Percentiles rank a stretch among this genome's conserved stretches.
Conservation (phyloP, 768 basidiomycete genomes). For the Lyophyllum shimeji region DNA sequence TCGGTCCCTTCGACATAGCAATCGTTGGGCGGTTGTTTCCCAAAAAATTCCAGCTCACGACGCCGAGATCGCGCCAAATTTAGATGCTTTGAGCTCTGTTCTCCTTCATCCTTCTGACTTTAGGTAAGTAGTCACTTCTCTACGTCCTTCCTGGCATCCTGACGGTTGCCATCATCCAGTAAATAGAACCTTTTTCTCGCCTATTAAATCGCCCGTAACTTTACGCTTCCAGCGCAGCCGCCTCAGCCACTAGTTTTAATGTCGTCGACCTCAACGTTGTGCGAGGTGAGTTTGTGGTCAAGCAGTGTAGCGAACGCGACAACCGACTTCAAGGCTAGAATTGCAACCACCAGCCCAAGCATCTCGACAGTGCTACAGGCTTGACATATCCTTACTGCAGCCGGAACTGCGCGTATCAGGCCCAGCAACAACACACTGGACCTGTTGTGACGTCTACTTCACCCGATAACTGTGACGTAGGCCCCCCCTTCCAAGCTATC, state of each 20-base stretch:
- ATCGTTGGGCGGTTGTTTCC: too few species aligned
- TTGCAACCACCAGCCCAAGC: conserved; percentile 56
- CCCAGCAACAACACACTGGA: conserved; percentile 18
- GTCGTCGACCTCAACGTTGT: conserved; percentile 33
- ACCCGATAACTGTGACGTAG: too few species aligned
- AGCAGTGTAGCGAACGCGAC: background rate
- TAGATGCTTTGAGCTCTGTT: too few species aligned
- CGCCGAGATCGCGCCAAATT: too few species aligned
- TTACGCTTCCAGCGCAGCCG: background rate
- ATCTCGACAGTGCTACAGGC: conserved; percentile 47
- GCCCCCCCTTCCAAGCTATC: too few species aligned
- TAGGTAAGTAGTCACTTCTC: too few species aligned
- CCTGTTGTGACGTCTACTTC: too few species aligned
- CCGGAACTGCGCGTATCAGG: conserved; percentile 54
- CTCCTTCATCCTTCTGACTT: too few species aligned
- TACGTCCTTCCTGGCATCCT: too few species aligned
- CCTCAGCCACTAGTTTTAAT: background rate
- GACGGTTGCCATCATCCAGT: too few species aligned
- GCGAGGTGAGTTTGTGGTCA: conserved; percentile 41
- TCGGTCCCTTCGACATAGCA: too few species aligned
- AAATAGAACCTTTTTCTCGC: background rate
- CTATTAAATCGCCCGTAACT: background rate
- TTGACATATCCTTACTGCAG: conserved; percentile 55
- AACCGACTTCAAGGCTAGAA: conserved; percentile 32
- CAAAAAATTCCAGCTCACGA: too few species aligned